Percentiles rank a stretch among this genome's conserved stretches.
Evolutionary conservation across 345 rosid species (phyloP).

Genomic region (Eucalyptus dawsonii): DNA sequence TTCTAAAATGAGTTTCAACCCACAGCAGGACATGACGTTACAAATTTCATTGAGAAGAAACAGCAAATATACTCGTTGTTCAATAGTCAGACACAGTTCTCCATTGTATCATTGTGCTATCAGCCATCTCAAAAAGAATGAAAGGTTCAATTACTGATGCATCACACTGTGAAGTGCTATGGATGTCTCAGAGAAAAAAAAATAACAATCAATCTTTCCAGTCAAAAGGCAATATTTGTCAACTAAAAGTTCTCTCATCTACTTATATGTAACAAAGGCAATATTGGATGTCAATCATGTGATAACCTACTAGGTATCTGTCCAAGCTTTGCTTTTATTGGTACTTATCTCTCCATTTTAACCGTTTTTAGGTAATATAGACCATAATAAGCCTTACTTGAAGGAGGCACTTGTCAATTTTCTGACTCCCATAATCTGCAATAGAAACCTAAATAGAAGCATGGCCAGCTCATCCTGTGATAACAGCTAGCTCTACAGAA

Average conservation of each 20-base stretch:
- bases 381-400: neutral
- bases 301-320: neutral
- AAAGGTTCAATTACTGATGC: neutral
- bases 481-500: neutral
- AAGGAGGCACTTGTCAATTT: neutral
- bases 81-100: neutral
- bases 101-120: neutral
- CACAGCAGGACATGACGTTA: neutral
- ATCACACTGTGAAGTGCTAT: neutral
- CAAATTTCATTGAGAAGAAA: neutral
- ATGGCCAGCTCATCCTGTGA: neutral
- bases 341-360: neutral
- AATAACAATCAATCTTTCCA: neutral
- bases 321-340: neutral
- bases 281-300: neutral
- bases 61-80: neutral
- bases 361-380: neutral
- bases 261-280: neutral
- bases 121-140: neutral
- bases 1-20: neutral
- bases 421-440: neutral
- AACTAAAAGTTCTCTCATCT: neutral
- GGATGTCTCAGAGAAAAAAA: neutral
- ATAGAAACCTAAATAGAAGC: neutral
- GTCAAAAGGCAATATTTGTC: neutral